Conservation (phyloP, 441 rosid species). For the Syzygium syzygioides region DNA sequence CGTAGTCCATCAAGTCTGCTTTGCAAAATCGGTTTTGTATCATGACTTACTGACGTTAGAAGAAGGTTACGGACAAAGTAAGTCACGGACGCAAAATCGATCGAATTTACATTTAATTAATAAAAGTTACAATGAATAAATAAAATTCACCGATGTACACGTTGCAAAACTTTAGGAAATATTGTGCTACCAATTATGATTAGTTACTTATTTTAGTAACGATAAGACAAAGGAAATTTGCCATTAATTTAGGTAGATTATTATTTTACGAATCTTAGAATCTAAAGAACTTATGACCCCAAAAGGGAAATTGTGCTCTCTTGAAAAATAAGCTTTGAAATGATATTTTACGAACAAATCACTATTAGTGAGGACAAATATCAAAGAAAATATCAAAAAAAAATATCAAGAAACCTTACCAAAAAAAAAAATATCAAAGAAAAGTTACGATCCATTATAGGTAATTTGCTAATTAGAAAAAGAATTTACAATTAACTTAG, state of each 20-base stretch:
- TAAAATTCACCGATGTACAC: background rate
- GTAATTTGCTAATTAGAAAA: background rate
- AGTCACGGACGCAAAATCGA: background rate
- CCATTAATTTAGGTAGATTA: background rate
- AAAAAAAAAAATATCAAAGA: background rate
- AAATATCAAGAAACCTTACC: too few relatives aligned
- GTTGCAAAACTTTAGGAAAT: background rate
- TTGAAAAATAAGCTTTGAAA: background rate
- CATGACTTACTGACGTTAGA: background rate
- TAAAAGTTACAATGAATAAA: background rate
- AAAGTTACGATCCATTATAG: background rate
- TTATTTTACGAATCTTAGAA: background rate
- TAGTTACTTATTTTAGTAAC: background rate
- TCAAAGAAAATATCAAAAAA: background rate
- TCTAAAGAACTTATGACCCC: background rate
- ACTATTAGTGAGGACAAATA: background rate
- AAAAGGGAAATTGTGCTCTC: background rate
- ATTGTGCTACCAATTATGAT: background rate
- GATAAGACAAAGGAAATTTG: background rate
- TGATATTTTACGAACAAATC: background rate
- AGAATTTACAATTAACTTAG: too few relatives aligned
- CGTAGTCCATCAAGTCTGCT: background rate
- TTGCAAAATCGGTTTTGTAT: background rate
- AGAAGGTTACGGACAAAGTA: background rate
- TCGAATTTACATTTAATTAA: background rate